Conservation (phyloP, 441 rosid species). For the Manihot esculenta region DNA sequence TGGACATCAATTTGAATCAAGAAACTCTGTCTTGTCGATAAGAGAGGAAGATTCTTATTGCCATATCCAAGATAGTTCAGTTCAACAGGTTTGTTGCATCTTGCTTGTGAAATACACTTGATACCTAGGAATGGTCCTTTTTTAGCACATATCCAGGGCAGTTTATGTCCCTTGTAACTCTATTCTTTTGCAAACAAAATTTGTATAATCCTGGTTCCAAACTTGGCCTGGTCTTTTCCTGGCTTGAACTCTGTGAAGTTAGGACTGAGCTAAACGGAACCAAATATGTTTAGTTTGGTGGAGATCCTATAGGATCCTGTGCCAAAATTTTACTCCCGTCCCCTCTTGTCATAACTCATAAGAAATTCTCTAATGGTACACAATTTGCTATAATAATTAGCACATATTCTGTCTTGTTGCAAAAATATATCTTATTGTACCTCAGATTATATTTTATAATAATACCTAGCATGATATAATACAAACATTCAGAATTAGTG, state of each 20-base stretch:
- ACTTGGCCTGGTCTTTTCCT: not conserved
- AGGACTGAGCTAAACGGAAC: not conserved
- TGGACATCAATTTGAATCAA: slow-evolving; percentile 16
- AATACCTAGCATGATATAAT: not conserved
- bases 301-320: not conserved
- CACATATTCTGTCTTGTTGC: not conserved
- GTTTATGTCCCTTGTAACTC: not conserved
- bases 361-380: not conserved
- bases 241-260: not conserved
- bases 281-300: not conserved
- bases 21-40: slow-evolving; percentile 1
- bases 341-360: not conserved
- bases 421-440: not conserved
- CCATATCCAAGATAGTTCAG: slow-evolving; percentile 21
- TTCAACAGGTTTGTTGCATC: slow-evolving; percentile 42
- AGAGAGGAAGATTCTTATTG: slow-evolving; percentile 28
- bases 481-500: not conserved
- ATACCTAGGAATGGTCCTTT: not conserved
- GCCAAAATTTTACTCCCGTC: too few species aligned
- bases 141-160: not conserved
- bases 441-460: not conserved
- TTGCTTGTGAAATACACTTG: not conserved
- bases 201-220: not conserved
- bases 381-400: not conserved
- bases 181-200: not conserved